Base-by-base conservation (phyloP, 371 early-diverging fungal species). In the Mucor sp. region DNA sequence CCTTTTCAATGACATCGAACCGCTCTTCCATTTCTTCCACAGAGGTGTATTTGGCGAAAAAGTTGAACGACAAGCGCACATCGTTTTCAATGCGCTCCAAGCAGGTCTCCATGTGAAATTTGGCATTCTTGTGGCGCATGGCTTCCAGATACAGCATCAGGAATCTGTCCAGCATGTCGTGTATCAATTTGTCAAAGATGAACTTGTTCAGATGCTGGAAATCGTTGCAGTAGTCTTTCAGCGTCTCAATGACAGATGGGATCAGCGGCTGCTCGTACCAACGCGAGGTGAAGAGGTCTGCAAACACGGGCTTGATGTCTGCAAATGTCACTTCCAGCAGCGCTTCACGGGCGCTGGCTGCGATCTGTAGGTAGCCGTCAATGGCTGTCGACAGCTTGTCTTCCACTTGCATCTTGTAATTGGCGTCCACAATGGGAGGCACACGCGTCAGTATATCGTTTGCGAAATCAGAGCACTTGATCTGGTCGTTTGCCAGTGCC, bases 261-360 rank as follows among this genome's bases (percentile, higher is more conserved):
- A 98, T 89, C 43, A 93, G 69, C 19, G 93, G 92, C 74, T 87
- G 83, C 60, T 93, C 91, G 78, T 98, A 98, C 98, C 98, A 98
- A n/a, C 83, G 83, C 0, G 80, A 47, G 14, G 93, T 90, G 71
- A 94, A 94, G 28, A 97, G 70, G 56, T 89, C 86, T 17, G 72
- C 64, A 39, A 96, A 84, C 0, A 92, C 92, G 1, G 91, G 89
- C 32, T 84, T 80, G 30, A 95, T 70, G 74, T 97, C 97, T 41
- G 84, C 82, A 66, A 94, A 90, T n/a, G 93, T 90, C 28, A 97
- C 87, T 62, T 95, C 92, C 28, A 93, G 72, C 17, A 98, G 75
- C 11, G 94, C 81, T 62, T 87, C 87, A 27, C 87, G 85, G 3
- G 91, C 88, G 17, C 83, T 81, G 2, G 91, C 90, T 8, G 95